phyloP scores from a whole-genome alignment of 164 flowering plant genomes.

The Magnolia changhungtana region DNA sequence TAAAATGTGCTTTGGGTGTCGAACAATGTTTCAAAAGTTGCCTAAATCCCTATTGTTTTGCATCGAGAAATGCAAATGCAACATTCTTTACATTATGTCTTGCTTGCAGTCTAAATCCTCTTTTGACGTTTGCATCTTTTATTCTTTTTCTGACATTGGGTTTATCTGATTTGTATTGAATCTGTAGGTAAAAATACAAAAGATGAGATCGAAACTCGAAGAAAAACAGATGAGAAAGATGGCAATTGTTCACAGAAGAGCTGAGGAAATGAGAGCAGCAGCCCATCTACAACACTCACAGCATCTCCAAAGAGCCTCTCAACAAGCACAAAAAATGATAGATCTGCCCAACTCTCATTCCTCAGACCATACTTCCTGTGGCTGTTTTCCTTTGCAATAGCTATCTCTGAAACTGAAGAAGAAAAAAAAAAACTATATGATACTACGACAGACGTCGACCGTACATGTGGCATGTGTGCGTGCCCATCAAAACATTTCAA shows the following conservation, averaged over 20 bases:
- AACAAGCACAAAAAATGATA: slow-evolving; percentile 43
- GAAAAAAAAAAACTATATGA: not conserved
- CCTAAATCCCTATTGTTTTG: not conserved
- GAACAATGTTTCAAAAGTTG: not conserved
- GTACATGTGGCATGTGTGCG: not conserved
- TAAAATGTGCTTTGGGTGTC: not conserved
- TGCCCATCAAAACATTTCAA: not conserved
- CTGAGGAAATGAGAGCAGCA: slow-evolving; percentile 73
- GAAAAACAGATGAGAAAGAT: slow-evolving; percentile 88
- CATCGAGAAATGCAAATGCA: not conserved
- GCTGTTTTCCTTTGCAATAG: slow-evolving; percentile 45
- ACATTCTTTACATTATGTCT: not conserved
- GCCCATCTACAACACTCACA: slow-evolving; percentile 70
- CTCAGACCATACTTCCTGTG: slow-evolving; percentile 36
- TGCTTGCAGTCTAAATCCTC: slow-evolving; percentile 13
- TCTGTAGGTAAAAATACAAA: slow-evolving; percentile 79
- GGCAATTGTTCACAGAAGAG: slow-evolving; percentile 72
- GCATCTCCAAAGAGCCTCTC: slow-evolving; percentile 47
- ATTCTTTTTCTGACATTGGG: not conserved
- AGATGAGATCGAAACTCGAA: slow-evolving; percentile 79
- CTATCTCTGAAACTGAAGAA: not conserved
- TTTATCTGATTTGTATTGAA: not conserved
- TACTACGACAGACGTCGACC: not conserved
- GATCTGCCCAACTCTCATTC: slow-evolving; percentile 17
- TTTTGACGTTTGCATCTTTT: not conserved